Conservation (phyloP, 78 protist genomes). For the Diacronema lutheri region DNA sequence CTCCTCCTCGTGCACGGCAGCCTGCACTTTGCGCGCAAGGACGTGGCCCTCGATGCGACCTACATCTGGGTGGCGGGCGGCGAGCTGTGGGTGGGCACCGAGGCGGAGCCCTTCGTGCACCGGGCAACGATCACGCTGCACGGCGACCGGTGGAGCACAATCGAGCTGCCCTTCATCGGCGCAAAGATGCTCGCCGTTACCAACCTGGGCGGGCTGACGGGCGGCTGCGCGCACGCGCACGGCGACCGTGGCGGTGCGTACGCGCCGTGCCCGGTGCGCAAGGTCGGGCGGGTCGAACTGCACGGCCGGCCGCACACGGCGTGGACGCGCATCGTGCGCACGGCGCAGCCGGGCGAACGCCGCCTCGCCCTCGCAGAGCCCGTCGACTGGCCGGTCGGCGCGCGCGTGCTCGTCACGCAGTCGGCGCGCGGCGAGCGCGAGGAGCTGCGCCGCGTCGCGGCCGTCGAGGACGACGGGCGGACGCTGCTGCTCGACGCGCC, state of each 20-base stretch:
- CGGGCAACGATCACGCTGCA: not conserved
- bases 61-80: not conserved
- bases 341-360: not conserved
- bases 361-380: not conserved
- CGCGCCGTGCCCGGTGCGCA: not conserved
- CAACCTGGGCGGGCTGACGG: no score
- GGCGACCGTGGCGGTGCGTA: no score
- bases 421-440: not conserved
- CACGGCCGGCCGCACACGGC: not conserved
- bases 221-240: no score
- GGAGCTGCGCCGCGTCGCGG: not conserved
- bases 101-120: not conserved
- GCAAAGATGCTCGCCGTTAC: not conserved
- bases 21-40: not conserved
- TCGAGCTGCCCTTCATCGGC: not conserved
- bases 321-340: not conserved
- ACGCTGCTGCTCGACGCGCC: not conserved
- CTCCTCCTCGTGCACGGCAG: not conserved
- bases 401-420: not conserved
- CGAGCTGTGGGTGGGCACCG: not conserved
- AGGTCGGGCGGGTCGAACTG: not conserved
- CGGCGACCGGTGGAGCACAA: not conserved
- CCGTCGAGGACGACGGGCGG: not conserved
- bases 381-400: not conserved
- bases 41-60: not conserved